phyloP scores from a whole-genome alignment of 2,329 filamentous ascomycete species.

The Calonectria montana region DNA sequence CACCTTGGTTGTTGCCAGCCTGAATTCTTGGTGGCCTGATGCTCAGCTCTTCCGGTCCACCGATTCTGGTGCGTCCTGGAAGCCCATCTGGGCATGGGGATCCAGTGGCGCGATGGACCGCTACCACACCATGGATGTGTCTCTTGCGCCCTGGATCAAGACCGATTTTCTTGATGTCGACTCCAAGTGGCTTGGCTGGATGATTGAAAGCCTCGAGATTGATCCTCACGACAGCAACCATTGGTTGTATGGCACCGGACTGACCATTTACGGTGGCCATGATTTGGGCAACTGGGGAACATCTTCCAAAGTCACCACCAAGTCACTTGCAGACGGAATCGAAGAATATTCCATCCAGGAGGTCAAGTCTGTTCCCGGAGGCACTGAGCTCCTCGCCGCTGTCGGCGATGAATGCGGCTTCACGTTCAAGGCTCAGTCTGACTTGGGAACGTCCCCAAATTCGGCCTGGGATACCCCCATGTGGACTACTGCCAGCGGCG shows the following conservation, averaged over 20 bases:
- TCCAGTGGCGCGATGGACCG: slow-evolving; percentile 57
- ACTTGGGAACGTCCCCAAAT: slow-evolving; percentile 55
- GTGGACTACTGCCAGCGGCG: slow-evolving; percentile 57
- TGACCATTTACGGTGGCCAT: slow-evolving; percentile 64
- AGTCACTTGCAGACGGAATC: slow-evolving; percentile 64
- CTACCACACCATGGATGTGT: slow-evolving; percentile 59
- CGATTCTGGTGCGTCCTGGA: slow-evolving; percentile 66
- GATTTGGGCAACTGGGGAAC: slow-evolving; percentile 68
- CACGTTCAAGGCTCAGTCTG: slow-evolving; percentile 52
- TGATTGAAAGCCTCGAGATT: slow-evolving; percentile 69
- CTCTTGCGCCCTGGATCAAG: slow-evolving; percentile 65
- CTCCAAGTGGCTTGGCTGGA: slow-evolving; percentile 67
- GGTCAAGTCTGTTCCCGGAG: slow-evolving; percentile 60
- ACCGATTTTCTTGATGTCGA: slow-evolving; percentile 59
- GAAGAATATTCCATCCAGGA: slow-evolving; percentile 64
- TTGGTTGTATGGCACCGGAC: slow-evolving; percentile 70
- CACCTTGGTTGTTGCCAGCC: slow-evolving; percentile 65
- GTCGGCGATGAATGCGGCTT: slow-evolving; percentile 66
- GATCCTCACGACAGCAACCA: slow-evolving; percentile 69
- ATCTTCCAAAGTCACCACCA: slow-evolving; percentile 58
- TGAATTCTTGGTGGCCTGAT: slow-evolving; percentile 72
- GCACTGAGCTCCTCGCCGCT: slow-evolving; percentile 62
- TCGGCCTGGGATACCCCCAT: slow-evolving; percentile 59
- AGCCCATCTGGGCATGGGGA: slow-evolving; percentile 63
- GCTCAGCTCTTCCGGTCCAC: slow-evolving; percentile 66